Base-by-base conservation (phyloP, 768 basidiomycete species). In the Crepidotus variabilis region DNA sequence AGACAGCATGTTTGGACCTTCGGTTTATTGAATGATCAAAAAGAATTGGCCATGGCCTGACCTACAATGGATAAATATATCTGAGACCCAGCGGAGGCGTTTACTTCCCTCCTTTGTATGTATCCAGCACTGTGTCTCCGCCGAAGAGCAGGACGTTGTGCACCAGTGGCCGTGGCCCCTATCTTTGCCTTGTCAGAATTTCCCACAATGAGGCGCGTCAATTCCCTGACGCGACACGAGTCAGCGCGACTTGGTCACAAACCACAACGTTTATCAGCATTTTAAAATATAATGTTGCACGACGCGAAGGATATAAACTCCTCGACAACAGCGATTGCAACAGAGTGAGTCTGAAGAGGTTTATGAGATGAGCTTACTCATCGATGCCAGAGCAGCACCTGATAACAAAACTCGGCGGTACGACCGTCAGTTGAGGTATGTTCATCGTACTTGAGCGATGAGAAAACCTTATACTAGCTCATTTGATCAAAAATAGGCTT, bases 361-460 rank as follows among this genome's bases (percentile, higher is more conserved):
- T 50, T 18, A 5, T n/a, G 14, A 43, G 32, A 35, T 23, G 32
- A 51, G 46, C 21, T n/a, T 50, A 16, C 22, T 50, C 14, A 57
- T 62, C 13, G 57, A 56, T 45, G 36, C 48, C 57, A 85, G 85
- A 56, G 75, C 78, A 52, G 82, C 82, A 55, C 94, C 93, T 43
- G 94, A 97, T 71, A 83, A 74, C 61, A 97, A 96, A 71, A 87
- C 92, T 1, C 82, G 94, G 47, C 83, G 92, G 47, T 99, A 98
- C 67, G 96, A 99, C 72, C 86, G 96, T 54, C 96, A 99, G 72
- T 82, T 98, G 34, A 81, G 95, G 93, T 93, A 57, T 43, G 80
- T 64, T 20, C 49, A 18, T 45, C 36, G 33, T 50, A 43, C 23
- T 18, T 18, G n/a, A 39, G 20, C 24, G 34, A 32, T 46, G 33